These are phyloP conservation scores for Santalum album DNA, from an alignment of 164 flowering plant genomes.

Conservation along the genomic window DNA sequence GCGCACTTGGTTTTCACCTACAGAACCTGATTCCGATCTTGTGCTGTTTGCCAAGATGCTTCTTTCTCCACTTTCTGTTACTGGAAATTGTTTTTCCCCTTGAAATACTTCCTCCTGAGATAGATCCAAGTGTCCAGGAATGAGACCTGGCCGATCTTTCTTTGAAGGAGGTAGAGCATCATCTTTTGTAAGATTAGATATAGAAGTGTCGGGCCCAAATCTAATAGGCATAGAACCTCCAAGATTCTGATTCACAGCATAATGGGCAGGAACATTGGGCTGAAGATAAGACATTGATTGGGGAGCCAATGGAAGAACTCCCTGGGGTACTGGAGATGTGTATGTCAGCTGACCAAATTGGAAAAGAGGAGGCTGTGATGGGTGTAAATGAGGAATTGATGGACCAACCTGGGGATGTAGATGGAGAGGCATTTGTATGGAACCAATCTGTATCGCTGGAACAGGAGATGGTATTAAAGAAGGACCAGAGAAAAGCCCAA, in stretches of 20 bases:
- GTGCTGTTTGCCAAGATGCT: slow-evolving; percentile 18
- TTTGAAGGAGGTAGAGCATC: slow-evolving; percentile 13
- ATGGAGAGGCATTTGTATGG: slow-evolving; percentile 97
- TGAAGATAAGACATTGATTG: slow-evolving; percentile 61
- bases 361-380: slow-evolving; percentile 69
- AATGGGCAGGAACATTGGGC: slow-evolving; percentile 42
- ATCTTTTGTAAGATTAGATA: slow-evolving; percentile 20
- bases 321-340: slow-evolving; percentile 68
- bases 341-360: slow-evolving; percentile 94
- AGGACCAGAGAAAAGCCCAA: slow-evolving; percentile 91
- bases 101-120: slow-evolving; percentile 21
- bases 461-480: slow-evolving; percentile 86
- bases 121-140: slow-evolving; percentile 19
- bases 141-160: slow-evolving; percentile 23
- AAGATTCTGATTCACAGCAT: slow-evolving; percentile 34
- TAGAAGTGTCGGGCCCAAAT: slow-evolving; percentile 23
- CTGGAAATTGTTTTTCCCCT: slow-evolving; percentile 11
- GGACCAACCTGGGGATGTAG: slow-evolving; percentile 69
- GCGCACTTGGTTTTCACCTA: slow-evolving; percentile 19
- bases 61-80: slow-evolving; percentile 11
- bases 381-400: slow-evolving; percentile 59
- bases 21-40: slow-evolving; percentile 14
- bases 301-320: slow-evolving; percentile 60
- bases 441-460: slow-evolving; percentile 97
- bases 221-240: slow-evolving; percentile 29